A percentile compares a stretch with the other conserved stretches of the same genome.
These are phyloP conservation scores for Exophiala oligosperma DNA, from an alignment of 2,329 filamentous ascomycete species.

Conservation along the genomic window DNA sequence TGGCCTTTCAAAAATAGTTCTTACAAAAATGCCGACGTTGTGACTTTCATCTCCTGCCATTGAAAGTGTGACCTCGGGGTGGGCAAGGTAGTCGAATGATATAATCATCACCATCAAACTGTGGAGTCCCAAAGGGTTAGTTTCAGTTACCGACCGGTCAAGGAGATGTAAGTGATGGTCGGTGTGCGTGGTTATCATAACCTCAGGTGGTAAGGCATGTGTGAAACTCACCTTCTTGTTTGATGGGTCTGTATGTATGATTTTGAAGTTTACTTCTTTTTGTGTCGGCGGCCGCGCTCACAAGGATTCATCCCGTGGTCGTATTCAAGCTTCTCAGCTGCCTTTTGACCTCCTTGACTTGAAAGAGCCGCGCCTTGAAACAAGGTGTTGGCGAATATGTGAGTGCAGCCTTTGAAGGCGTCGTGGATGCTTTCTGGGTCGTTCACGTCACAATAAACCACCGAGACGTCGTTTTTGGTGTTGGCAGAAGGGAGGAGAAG, in stretches of 20 bases:
- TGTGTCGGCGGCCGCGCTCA: constrained; percentile 3
- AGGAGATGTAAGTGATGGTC: too few species aligned
- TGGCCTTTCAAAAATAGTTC: constrained; percentile 1
- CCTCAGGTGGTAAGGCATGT: neutral
- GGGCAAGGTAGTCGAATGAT: neutral
- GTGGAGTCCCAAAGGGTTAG: neutral
- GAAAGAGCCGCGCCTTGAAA: neutral
- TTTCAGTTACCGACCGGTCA: too few species aligned
- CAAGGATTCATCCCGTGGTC: neutral
- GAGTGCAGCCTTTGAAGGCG: constrained; percentile 3
- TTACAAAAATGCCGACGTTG: constrained; percentile 1
- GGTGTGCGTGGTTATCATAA: too few species aligned
- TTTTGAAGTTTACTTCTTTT: constrained; percentile 1
- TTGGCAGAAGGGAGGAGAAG: neutral
- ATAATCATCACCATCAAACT: neutral
- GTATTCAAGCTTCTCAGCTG: neutral
- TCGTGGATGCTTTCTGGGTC: neutral
- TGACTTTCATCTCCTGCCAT: neutral
- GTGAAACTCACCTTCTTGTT: neutral
- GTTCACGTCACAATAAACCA: constrained; percentile 2
- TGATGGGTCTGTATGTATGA: neutral
- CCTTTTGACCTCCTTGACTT: neutral
- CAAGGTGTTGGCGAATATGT: constrained; percentile 3
- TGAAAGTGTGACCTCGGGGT: constrained; percentile 1
- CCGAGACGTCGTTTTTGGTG: neutral